Evolutionary conservation across 2,329 filamentous ascomycete species (phyloP), one percentile per base, ranked within the genome.

Genomic region (Hymenoscyphus repandus): DNA sequence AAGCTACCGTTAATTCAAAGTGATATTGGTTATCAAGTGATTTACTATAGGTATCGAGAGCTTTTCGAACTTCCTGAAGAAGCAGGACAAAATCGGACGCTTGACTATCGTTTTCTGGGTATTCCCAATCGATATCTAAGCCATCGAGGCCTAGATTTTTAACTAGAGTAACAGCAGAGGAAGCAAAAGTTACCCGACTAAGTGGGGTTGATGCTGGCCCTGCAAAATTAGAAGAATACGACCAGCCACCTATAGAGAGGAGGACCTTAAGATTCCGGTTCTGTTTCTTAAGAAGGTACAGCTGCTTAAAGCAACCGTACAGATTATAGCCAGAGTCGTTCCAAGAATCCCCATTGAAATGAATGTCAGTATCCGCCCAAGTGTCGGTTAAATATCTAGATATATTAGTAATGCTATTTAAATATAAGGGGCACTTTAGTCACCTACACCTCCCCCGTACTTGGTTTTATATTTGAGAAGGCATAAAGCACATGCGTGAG

Each of bases 171-270:
- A 62, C 38, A 9, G 52, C 47, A 31, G 50, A 46, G 7, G 38
- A 47, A 31, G 53, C 57, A 38, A 62, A 62, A 11, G 3, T 32
- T 4, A 34, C 12, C 6, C 55, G 45, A 13, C 42, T 82, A 2
- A 72, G 68, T 0, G 76, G 74, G 0, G 82, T 85, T 51, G 78
- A 80, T 6, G 83, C 81, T 0, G 83, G 82, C 1, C 72, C 71
- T 0, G 86, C 75, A 65, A 95, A 92, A 67, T 88, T 88, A 33
- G 45, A 7, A 2, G 85, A 89, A 70, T 90, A 93, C 0, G 85
- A 90, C 85, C 85, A 92, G 36, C 90, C 89, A 47, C 90, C 89
- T 56, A 95, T 88, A 43, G 81, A 88, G 5, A 95, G 75, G 22
- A 93, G 72, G 1, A 86, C 75, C 65, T 93, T 93, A 44, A 95